Base-by-base conservation (phyloP, 1,284 basidiomycete genomes). In the Rugosomyces carneus region DNA sequence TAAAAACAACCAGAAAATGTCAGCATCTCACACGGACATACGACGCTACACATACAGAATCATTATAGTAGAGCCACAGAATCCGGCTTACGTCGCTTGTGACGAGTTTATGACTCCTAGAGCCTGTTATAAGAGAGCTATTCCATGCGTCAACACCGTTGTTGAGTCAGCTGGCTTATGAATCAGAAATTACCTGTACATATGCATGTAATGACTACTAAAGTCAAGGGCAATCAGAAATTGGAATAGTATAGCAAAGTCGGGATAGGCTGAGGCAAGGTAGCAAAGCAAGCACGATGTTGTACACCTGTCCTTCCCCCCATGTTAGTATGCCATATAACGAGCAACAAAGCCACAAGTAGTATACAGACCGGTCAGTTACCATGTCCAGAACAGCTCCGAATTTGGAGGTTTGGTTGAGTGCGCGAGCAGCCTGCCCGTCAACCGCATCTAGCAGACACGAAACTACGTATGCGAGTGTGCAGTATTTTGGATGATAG, bases 381-480 rank as follows among this genome's bases (percentile, higher is more conserved):
- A 99, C 95, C 96, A 99, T 99, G 68, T 99, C 96, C 57, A 99
- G 71, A 32, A 99, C 95, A 3, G 93, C 94, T 32, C 96, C 96
- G 65, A 99, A 98, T 69, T 95, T 95, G 49, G 89, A 93, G 15
- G 90, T 84, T 68, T 99, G 95, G 5, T 83, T 83, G 27, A 97
- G 70, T 2, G 80, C 80, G 47, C 96, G 78, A n/a, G 96, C 96
- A 3, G 89, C 94, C 62, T 88, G 84, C 2, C 96, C 96, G 59
- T 99, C 96, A 38, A 94, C 87, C 13, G 92, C 96, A 62, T 99
- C 96, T 52, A 99, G 75, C 34, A 99, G 74, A 62, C 89, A 93
- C n/a, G 93, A 96, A 47, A 98, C 68, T 52, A 83, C 80, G 67
- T 99, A 99, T 37, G 92, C 75, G 32, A 94, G 63, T 0, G 94